These are phyloP conservation scores for Actinomortierella ambigua DNA, from an alignment of 371 early-diverging fungal genomes.

Conservation along the genomic window DNA sequence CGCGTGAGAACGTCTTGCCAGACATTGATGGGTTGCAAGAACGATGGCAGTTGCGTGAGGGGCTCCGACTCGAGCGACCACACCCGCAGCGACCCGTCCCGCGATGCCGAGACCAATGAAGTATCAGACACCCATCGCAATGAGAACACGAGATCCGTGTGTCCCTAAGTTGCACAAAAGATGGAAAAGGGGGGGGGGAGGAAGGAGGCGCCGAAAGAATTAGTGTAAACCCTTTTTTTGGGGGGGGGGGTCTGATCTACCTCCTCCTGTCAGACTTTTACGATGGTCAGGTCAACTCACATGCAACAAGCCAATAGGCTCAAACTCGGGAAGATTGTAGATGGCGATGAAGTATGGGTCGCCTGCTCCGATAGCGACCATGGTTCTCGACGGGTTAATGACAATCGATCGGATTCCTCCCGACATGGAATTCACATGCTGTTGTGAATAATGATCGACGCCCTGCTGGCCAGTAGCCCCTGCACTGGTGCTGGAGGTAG, in stretches of 20 bases:
- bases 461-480: no score
- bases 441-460: not conserved
- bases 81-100: conserved; percentile 58
- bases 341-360: conserved; percentile 60
- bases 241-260: no score
- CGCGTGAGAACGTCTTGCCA: conserved; percentile 18
- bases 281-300: conserved; percentile 1
- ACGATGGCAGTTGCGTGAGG: conserved; percentile 14
- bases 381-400: conserved; percentile 62
- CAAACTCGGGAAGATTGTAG: conserved; percentile 49
- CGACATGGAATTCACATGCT: conserved; percentile 34
- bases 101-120: conserved; percentile 58
- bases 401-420: conserved; percentile 67
- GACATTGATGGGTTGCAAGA: conserved; percentile 21
- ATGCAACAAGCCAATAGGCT: conserved; percentile 42
- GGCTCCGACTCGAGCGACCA: conserved; percentile 42
- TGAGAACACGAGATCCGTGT: conserved; percentile 68
- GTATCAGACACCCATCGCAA: conserved; percentile 62
- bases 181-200: no score
- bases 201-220: no score
- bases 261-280: no score
- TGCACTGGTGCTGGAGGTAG: not conserved
- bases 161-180: conserved; percentile 52
- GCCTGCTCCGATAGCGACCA: conserved; percentile 67
- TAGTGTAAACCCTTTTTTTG: no score